phyloP scores from a whole-genome alignment of 2,329 filamentous ascomycete species.

The Pseudocercospora macadamiae region DNA sequence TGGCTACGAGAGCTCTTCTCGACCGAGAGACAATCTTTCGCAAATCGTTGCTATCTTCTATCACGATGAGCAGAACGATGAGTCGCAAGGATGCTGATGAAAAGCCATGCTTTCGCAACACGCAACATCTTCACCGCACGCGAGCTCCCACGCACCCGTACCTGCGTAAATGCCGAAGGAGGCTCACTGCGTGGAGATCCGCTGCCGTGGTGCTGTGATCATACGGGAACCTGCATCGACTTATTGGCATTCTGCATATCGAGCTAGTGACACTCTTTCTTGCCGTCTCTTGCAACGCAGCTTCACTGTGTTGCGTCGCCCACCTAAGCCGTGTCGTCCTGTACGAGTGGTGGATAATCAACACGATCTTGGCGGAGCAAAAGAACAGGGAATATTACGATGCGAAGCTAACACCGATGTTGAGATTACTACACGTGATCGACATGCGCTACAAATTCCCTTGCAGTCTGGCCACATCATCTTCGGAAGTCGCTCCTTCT shows the following conservation, averaged over 20 bases:
- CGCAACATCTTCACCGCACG: neutral
- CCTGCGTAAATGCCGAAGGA: slow-evolving; percentile 4
- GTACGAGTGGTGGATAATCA: neutral
- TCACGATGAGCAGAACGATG: too few species aligned
- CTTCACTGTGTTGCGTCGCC: too few species aligned
- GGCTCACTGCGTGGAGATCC: neutral
- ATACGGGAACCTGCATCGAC: neutral
- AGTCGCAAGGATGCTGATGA: neutral
- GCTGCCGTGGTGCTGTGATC: neutral
- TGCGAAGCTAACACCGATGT: neutral
- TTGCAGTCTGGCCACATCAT: neutral
- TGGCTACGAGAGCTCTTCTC: neutral
- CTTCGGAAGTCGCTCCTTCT: neutral
- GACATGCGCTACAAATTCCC: neutral
- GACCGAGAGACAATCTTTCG: neutral
- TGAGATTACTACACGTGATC: neutral
- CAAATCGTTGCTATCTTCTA: too few species aligned
- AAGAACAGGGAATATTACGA: neutral
- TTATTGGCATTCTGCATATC: slow-evolving; percentile 3
- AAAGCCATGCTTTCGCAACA: neutral
- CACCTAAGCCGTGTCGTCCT: neutral
- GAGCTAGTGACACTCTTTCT: neutral
- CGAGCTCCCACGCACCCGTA: neutral
- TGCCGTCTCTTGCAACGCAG: too few species aligned
- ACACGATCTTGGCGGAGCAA: neutral